Evolutionary conservation across 495 filamentous ascomycete genomes (phyloP).

Genomic region (Wilcoxina mikolae): DNA sequence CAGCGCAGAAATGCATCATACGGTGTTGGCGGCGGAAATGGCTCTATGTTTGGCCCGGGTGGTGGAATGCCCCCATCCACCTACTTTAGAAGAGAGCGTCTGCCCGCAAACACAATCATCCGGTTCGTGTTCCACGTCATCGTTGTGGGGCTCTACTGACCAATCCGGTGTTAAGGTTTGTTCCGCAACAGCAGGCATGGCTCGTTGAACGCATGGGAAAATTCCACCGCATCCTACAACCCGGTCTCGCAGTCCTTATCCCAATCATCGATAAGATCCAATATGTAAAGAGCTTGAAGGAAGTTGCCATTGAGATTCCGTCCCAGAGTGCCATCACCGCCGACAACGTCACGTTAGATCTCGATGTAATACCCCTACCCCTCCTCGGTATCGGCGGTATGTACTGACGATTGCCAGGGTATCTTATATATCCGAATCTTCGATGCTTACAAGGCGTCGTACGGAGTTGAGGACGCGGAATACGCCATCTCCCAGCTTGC

Average conservation of each 20-base stretch:
- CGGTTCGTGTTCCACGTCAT: slow-evolving; percentile 32
- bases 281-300: slow-evolving; percentile 95
- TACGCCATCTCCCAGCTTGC: slow-evolving; percentile 97
- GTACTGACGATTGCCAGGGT: slow-evolving; percentile 32
- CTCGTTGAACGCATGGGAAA: slow-evolving; percentile 98
- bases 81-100: slow-evolving; percentile 46
- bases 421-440: slow-evolving; percentile 90
- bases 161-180: slow-evolving; percentile 40
- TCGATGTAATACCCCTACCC: slow-evolving; percentile 40
- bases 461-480: slow-evolving; percentile 95
- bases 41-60: slow-evolving; percentile 1
- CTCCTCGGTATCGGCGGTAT: background rate
- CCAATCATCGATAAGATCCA: slow-evolving; percentile 91
- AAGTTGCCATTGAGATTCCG: slow-evolving; percentile 88
- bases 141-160: background rate
- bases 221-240: slow-evolving; percentile 80
- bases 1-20: background rate
- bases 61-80: background rate
- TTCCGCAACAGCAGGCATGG: slow-evolving; percentile 98
- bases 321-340: slow-evolving; percentile 94
- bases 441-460: slow-evolving; percentile 95
- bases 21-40: background rate
- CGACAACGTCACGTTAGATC: slow-evolving; percentile 91
- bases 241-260: slow-evolving; percentile 74
- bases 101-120: slow-evolving; percentile 87